A percentile compares a stretch with the other conserved stretches of the same genome.
Conservation (phyloP, 2,329 filamentous ascomycete species). For the Basipetospora chlamydospora region DNA sequence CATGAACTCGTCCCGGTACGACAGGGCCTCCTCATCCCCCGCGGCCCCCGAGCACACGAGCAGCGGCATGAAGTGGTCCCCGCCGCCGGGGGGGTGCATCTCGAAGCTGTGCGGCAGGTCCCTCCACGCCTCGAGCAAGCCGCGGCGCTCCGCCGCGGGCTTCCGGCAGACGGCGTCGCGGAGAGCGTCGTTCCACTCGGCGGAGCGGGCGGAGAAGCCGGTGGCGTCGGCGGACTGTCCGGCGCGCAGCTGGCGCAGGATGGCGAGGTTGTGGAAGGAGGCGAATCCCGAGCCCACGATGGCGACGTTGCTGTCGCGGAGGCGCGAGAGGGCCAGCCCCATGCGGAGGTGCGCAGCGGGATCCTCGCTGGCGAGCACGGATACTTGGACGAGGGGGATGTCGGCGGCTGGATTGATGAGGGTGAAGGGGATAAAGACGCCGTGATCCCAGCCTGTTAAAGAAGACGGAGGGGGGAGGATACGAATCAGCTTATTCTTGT, state of each 20-base stretch:
- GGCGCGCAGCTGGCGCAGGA: constrained; percentile 24
- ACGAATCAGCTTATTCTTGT: too few species aligned
- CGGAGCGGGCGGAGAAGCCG: constrained; percentile 14
- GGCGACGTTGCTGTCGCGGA: constrained; percentile 39
- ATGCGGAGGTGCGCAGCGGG: constrained; percentile 32
- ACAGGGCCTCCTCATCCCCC: constrained; percentile 25
- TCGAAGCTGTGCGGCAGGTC: constrained; percentile 29
- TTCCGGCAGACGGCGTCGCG: constrained; percentile 22
- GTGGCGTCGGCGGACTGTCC: constrained; percentile 10
- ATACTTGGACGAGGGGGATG: constrained; percentile 40
- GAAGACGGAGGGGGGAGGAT: too few species aligned
- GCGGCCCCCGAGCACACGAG: constrained; percentile 40
- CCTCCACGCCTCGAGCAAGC: constrained; percentile 31
- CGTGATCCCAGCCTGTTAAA: constrained; percentile 49
- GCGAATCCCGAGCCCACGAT: constrained; percentile 47
- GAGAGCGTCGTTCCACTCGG: constrained; percentile 31
- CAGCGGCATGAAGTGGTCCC: constrained; percentile 46
- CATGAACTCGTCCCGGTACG: constrained; percentile 32
- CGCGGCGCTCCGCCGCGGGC: constrained; percentile 17
- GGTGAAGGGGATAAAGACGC: constrained; percentile 43
- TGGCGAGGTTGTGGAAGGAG: constrained; percentile 38
- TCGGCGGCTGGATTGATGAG: constrained; percentile 37
- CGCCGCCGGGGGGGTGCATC: constrained; percentile 38
- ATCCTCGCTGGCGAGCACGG: constrained; percentile 36
- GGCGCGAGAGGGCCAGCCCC: constrained; percentile 33